These are phyloP conservation scores for Cytospora piceae DNA, from an alignment of 2,329 filamentous ascomycete genomes.

Conservation along the genomic window DNA sequence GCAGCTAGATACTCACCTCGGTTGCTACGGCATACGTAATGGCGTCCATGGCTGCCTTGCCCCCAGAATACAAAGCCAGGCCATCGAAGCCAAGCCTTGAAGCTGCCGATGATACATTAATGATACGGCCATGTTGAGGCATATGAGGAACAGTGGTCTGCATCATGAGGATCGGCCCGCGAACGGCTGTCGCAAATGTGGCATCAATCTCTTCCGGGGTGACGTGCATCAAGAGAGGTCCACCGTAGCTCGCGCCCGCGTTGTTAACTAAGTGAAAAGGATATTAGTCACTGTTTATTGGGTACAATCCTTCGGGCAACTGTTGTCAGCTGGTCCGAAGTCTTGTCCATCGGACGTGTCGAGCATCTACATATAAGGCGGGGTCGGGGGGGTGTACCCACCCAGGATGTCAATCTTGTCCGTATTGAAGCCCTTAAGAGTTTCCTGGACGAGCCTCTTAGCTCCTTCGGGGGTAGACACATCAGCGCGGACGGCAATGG, in stretches of 20 bases:
- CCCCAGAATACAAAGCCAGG: conserved; percentile 36
- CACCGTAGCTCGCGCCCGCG: conserved; percentile 36
- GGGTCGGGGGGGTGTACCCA: conserved; percentile 28
- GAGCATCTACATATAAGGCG: too few species aligned
- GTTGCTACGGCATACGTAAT: conserved; percentile 41
- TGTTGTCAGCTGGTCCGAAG: too few species aligned
- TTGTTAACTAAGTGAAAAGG: conserved; percentile 43
- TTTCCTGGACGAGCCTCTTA: conserved; percentile 40
- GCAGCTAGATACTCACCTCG: conserved; percentile 37
- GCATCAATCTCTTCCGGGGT: conserved; percentile 36
- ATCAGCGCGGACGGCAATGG: conserved; percentile 40
- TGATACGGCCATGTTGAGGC: conserved; percentile 40
- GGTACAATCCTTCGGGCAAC: too few species aligned
- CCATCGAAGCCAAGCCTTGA: conserved; percentile 32
- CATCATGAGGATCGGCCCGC: conserved; percentile 41
- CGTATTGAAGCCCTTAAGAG: conserved; percentile 40
- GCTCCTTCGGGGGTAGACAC: conserved; percentile 41
- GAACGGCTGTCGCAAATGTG: conserved; percentile 41
- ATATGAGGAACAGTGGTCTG: conserved; percentile 43
- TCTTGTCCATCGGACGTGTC: too few species aligned
- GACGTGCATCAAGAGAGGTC: conserved; percentile 33
- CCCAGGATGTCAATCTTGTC: conserved; percentile 48
- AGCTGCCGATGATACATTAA: conserved; percentile 40
- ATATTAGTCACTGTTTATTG: neutral
- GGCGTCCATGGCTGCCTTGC: conserved; percentile 43